Conservation (phyloP, 2,329 filamentous ascomycete species). For the Cladobotryum mycophilum region DNA sequence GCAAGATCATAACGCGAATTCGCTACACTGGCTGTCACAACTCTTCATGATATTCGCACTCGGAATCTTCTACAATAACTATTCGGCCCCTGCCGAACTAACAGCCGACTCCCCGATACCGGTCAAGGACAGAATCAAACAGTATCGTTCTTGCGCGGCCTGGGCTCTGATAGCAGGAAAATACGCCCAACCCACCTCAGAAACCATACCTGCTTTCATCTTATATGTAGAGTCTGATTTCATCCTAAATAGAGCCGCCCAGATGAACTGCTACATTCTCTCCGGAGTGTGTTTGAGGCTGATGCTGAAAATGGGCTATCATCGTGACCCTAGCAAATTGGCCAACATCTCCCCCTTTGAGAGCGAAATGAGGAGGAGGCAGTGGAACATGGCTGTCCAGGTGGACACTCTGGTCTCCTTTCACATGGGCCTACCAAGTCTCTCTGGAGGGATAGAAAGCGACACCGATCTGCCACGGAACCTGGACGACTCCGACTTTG, state of each 20-base stretch:
- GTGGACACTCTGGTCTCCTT: slow-evolving; percentile 60
- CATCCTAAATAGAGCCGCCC: slow-evolving; percentile 42
- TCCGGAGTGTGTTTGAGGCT: slow-evolving; percentile 45
- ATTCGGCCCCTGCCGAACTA: slow-evolving; percentile 38
- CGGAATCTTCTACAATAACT: slow-evolving; percentile 40
- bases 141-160: slow-evolving; percentile 44
- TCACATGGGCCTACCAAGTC: slow-evolving; percentile 61
- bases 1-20: slow-evolving; percentile 31
- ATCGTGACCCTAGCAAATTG: slow-evolving; percentile 48
- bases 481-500: slow-evolving; percentile 60
- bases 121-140: slow-evolving; percentile 39
- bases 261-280: slow-evolving; percentile 50
- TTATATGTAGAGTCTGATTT: slow-evolving; percentile 50
- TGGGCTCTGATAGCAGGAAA: slow-evolving; percentile 45
- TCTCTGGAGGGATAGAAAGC: slow-evolving; percentile 57
- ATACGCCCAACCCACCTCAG: slow-evolving; percentile 43
- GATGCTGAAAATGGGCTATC: slow-evolving; percentile 53
- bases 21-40: slow-evolving; percentile 44
- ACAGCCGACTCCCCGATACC: slow-evolving; percentile 33
- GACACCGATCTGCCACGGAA: slow-evolving; percentile 58
- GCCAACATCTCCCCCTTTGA: slow-evolving; percentile 45
- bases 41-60: slow-evolving; percentile 43
- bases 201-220: slow-evolving; percentile 45
- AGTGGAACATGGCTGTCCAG: slow-evolving; percentile 50
- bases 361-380: slow-evolving; percentile 47